Conservation (phyloP, 805 yeast species). For the Saturnispora halmiae region DNA sequence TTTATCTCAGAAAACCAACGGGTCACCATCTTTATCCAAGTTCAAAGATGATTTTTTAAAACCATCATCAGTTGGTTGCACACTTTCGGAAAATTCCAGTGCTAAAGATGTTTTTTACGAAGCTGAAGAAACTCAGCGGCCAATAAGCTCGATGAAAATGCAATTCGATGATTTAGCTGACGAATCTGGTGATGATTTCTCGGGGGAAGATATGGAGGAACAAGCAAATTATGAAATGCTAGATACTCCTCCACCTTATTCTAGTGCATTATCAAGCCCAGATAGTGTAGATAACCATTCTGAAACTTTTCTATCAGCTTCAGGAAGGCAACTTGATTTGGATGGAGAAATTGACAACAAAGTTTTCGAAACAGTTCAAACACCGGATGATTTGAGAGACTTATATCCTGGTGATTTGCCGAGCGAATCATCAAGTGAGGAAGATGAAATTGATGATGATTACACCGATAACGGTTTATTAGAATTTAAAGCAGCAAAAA, state of each 20-base stretch:
- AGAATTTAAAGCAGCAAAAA: slow-evolving; percentile 12
- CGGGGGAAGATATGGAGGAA: background rate
- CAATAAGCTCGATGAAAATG: background rate
- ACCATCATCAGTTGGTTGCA: background rate
- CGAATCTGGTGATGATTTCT: slow-evolving; percentile 1
- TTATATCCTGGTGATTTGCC: slow-evolving; percentile 11
- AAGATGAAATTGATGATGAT: slow-evolving; percentile 3
- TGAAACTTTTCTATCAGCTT: background rate
- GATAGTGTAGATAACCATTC: too few relatives aligned
- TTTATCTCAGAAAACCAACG: background rate
- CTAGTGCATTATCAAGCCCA: background rate
- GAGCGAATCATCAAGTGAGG: too few relatives aligned
- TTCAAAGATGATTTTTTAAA: background rate
- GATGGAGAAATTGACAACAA: slow-evolving; percentile 15
- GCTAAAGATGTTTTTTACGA: slow-evolving; percentile 6
- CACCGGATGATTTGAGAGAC: slow-evolving; percentile 7
- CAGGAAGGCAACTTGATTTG: slow-evolving; percentile 9
- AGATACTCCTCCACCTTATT: background rate
- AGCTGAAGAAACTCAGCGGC: background rate
- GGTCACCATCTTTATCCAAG: background rate
- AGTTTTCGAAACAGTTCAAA: background rate
- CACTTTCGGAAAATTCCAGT: slow-evolving; percentile 1
- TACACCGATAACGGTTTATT: slow-evolving; percentile 9
- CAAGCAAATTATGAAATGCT: background rate
- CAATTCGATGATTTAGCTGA: background rate